Base-by-base conservation (phyloP, 768 basidiomycete genomes). In the Rhodotorula diobovata region DNA sequence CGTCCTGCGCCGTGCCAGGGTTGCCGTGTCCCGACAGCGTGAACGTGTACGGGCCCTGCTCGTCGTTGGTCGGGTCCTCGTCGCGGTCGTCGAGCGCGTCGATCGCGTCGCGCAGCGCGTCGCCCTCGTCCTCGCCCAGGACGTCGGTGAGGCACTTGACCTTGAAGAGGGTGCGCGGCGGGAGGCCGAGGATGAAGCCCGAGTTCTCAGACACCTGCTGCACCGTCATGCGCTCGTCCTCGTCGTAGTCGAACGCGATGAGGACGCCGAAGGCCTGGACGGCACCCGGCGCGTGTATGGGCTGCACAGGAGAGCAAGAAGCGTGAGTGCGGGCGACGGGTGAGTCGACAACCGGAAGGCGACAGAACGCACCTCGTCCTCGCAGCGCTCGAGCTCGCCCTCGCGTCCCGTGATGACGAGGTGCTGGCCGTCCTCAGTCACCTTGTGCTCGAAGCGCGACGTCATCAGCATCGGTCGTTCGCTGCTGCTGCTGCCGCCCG, bases 181-280 rank as follows among this genome's bases (percentile, higher is more conserved):
- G 85, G 8, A 91, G 83, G 1, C 90, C 90, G 20, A 93, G 82
- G n/a, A 91, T 79, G 72, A 89, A 86, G 6, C 85, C 85, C 1
- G 88, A 84, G 74, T 93, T 91, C 89, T 91, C 90, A 39, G 90
- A 91, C 0, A 90, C 89, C 77, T 91, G 90, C 21, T 87, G 84
- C 48, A 92, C 89, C 14, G 84, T 74, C 21, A 91, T 80, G 7
- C 82, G 81, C 0, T 83, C 85, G 34, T 88, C 85, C 15, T 84
- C 82, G 28, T 84, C 79, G 73, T 89, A 86, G 69, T 88, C 86
- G 1, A 91, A 81, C 2, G 85, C 89, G 61, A 92, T 84, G 8
- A 91, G 83, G 0, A 91, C 87, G n/a, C 90, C 90, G 76, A 88
- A 93, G 0, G 86, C 87, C 81, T 93, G 91, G 3, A 91, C 85